These are phyloP conservation scores for Aspergillus campestris DNA, from an alignment of 495 filamentous ascomycete genomes.

Conservation along the genomic window DNA sequence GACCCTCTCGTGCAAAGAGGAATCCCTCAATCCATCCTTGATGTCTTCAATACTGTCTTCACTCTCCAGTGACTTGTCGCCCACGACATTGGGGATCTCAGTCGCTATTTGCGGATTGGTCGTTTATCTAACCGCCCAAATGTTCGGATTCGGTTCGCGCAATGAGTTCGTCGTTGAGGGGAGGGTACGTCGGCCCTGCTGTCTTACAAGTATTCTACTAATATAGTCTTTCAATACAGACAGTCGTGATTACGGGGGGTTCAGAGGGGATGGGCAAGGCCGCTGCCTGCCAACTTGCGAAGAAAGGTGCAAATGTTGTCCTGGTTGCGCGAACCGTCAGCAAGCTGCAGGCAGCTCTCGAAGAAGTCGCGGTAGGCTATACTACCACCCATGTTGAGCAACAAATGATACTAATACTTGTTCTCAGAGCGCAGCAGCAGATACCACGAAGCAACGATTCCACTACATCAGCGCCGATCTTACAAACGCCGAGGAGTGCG, in stretches of 20 bases:
- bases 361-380: conserved; percentile 49
- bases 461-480: conserved; percentile 80
- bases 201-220: background rate
- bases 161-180: conserved; percentile 80
- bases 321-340: conserved; percentile 68
- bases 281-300: conserved; percentile 61
- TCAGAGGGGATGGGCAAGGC: conserved; percentile 87
- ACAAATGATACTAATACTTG: conserved; percentile 7
- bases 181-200: conserved; percentile 47
- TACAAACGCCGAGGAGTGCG: conserved; percentile 55
- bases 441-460: conserved; percentile 63
- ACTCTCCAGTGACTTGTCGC: conserved; percentile 18
- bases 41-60: conserved; percentile 24
- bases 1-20: too few relatives aligned
- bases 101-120: conserved; percentile 40
- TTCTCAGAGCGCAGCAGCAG: conserved; percentile 47
- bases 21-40: conserved; percentile 8
- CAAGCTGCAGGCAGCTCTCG: conserved; percentile 67
- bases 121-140: conserved; percentile 39
- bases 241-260: conserved; percentile 79
- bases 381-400: background rate
- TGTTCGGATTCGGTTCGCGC: conserved; percentile 56
- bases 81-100: conserved; percentile 29
- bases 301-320: conserved; percentile 79
- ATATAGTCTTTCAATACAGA: conserved; percentile 41